phyloP scores from a whole-genome alignment of 2,329 filamentous ascomycete species.

The Ceratocystis papillata region DNA sequence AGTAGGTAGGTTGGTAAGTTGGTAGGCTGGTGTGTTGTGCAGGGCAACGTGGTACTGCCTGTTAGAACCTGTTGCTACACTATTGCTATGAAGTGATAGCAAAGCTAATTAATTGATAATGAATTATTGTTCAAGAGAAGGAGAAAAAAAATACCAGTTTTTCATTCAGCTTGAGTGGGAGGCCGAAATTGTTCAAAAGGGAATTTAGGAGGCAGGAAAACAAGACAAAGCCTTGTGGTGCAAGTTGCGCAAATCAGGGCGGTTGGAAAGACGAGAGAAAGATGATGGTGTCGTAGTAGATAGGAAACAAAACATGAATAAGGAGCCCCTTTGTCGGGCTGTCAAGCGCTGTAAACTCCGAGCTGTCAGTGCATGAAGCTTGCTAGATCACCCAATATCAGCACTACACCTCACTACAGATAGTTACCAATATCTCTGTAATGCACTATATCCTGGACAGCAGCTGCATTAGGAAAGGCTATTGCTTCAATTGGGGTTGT shows the following conservation, averaged over 20 bases:
- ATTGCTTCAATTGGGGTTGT: not conserved
- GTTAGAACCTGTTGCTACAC: not conserved
- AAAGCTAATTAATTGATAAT: not conserved
- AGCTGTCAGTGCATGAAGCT: slow-evolving; percentile 1
- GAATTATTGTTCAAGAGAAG: not conserved
- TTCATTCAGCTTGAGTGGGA: not conserved
- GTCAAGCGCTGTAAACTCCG: slow-evolving; percentile 1
- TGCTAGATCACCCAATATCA: not conserved
- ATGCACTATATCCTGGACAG: not conserved
- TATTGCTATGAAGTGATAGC: not conserved
- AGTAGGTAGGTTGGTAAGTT: not conserved
- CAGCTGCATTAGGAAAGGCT: not conserved
- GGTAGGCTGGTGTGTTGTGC: not conserved
- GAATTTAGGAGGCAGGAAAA: slow-evolving; percentile 11
- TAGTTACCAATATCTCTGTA: not conserved
- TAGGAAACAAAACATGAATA: slow-evolving; percentile 2
- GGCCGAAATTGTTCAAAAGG: not conserved
- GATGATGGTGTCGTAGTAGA: not conserved
- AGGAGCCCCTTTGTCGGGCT: not conserved
- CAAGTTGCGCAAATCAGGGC: not conserved
- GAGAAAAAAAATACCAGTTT: not conserved
- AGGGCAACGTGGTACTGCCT: not conserved
- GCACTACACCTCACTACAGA: not conserved
- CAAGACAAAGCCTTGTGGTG: slow-evolving; percentile 1
- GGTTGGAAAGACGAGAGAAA: not conserved